These are phyloP conservation scores for Phyllostachys edulis DNA, from an alignment of 176 grass and related monocot species.

Conservation along the genomic window DNA sequence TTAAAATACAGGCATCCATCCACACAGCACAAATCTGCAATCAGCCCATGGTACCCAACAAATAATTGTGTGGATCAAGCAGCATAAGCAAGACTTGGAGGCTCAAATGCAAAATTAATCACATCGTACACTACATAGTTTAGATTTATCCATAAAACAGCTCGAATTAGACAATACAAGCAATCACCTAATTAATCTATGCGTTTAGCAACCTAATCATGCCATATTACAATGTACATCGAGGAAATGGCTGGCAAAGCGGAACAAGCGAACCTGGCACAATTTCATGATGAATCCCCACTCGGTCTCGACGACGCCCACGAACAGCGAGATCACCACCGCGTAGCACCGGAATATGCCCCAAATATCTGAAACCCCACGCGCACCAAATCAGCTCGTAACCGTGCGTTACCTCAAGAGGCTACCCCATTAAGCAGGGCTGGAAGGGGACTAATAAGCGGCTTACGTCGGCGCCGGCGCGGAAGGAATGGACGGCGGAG, in stretches of 20 bases:
- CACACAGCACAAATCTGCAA: too few relatives aligned
- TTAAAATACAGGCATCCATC: too few relatives aligned
- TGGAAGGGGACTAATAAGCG: not conserved
- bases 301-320: slow-evolving; percentile 76
- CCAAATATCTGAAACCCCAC: slow-evolving; percentile 64
- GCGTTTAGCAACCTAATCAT: not conserved
- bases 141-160: not conserved
- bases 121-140: not conserved
- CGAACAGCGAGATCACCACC: slow-evolving; percentile 69
- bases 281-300: slow-evolving; percentile 73
- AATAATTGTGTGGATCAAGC: slow-evolving; percentile 2
- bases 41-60: too few relatives aligned
- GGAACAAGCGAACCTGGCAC: slow-evolving; percentile 35
- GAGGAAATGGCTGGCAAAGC: not conserved
- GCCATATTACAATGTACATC: not conserved
- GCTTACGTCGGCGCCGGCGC: slow-evolving; percentile 48
- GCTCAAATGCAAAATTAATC: not conserved
- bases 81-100: not conserved
- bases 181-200: not conserved
- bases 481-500: slow-evolving; percentile 73
- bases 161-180: not conserved
- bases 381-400: not conserved
- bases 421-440: not conserved
- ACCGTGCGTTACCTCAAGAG: not conserved
- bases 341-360: slow-evolving; percentile 92